A percentile compares a stretch with the other conserved stretches of the same genome.
Evolutionary conservation across 257 asterid genomes (phyloP).

Genomic region (Solanum commersonii): DNA sequence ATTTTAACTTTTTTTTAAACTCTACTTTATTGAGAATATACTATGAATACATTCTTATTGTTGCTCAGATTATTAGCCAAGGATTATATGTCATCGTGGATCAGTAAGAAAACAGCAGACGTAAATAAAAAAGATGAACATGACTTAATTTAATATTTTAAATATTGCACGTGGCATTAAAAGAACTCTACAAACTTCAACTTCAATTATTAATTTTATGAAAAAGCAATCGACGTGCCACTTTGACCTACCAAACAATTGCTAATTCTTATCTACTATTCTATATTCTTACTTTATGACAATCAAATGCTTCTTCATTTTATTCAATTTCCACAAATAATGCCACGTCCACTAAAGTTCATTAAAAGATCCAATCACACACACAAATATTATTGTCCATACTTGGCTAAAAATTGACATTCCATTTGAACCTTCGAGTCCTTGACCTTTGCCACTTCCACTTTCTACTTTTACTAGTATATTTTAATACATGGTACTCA

Average conservation of each 20-base stretch:
- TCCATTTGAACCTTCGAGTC: background rate
- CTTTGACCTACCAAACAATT: constrained; percentile 30
- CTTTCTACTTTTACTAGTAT: background rate
- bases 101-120: background rate
- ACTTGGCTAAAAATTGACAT: background rate
- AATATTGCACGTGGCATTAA: background rate
- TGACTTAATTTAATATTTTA: background rate
- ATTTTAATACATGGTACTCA: too few species aligned
- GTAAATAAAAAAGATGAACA: background rate
- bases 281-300: background rate
- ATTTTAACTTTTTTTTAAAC: too few species aligned
- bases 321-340: background rate
- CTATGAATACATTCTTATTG: too few species aligned
- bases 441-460: background rate
- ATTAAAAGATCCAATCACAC: background rate
- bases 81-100: background rate
- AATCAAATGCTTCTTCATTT: background rate
- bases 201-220: background rate
- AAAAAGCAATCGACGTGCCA: constrained; percentile 12
- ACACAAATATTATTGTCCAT: background rate
- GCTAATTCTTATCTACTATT: background rate
- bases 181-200: constrained; percentile 1
- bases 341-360: constrained; percentile 22
- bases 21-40: too few species aligned
- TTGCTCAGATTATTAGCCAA: background rate